Conservation (phyloP, 2,329 filamentous ascomycete genomes). For the Exophiala viscosa region DNA sequence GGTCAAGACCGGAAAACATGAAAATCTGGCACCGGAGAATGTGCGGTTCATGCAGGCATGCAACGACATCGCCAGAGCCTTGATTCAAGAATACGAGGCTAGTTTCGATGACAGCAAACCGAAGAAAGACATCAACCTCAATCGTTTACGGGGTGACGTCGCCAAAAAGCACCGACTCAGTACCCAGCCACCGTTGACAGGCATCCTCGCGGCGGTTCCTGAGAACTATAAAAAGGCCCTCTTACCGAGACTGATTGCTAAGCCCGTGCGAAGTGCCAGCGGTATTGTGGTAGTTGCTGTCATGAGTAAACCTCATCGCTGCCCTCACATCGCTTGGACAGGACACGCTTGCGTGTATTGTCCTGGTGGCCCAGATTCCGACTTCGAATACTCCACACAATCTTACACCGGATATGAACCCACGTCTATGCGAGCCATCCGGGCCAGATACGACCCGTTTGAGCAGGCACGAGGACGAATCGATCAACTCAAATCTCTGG, state of each 20-base stretch:
- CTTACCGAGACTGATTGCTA: slow-evolving; percentile 89
- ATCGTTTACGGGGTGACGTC: slow-evolving; percentile 77
- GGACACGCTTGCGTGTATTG: slow-evolving; percentile 97
- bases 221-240: slow-evolving; percentile 99
- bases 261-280: slow-evolving; percentile 92
- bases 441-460: slow-evolving; percentile 94
- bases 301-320: slow-evolving; percentile 98
- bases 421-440: slow-evolving; percentile 96
- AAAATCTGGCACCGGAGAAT: slow-evolving; percentile 82
- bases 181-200: slow-evolving; percentile 85
- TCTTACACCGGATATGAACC: slow-evolving; percentile 98
- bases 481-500: slow-evolving; percentile 91
- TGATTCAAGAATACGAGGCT: slow-evolving; percentile 91
- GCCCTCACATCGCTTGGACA: slow-evolving; percentile 96
- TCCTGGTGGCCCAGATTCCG: slow-evolving; percentile 92
- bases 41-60: slow-evolving; percentile 92
- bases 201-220: slow-evolving; percentile 97
- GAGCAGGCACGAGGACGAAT: slow-evolving; percentile 94
- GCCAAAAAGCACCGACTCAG: slow-evolving; percentile 89
- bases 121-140: slow-evolving; percentile 87
- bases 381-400: slow-evolving; percentile 98
- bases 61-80: slow-evolving; percentile 86
- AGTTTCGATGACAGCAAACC: slow-evolving; percentile 68
- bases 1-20: slow-evolving; percentile 60
- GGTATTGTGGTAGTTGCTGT: slow-evolving; percentile 97